These are phyloP conservation scores for Leucoagaricus sp. DNA, from an alignment of 1,284 basidiomycete genomes.

Conservation along the genomic window DNA sequence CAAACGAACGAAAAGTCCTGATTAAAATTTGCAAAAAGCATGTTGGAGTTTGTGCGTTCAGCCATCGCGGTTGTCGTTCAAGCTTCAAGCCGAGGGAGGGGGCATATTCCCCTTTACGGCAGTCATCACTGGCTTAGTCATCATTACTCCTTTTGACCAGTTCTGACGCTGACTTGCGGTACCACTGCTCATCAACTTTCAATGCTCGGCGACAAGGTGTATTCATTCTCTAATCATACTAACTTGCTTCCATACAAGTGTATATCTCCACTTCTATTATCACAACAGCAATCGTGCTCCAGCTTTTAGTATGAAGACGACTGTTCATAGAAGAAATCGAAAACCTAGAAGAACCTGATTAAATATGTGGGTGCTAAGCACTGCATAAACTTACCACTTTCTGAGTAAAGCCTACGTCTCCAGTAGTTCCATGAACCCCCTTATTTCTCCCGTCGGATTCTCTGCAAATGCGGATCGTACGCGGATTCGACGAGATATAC, in stretches of 20 bases:
- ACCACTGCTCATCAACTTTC: too few relatives aligned
- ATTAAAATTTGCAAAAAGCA: constrained; percentile 88
- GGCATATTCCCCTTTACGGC: neutral
- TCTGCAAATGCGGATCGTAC: constrained; percentile 46
- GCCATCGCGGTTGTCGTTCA: constrained; percentile 6
- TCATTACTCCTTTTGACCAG: neutral
- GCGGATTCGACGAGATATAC: constrained; percentile 46
- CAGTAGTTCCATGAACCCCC: constrained; percentile 32
- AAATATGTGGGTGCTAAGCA: neutral
- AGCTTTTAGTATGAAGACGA: too few relatives aligned
- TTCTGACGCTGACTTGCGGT: neutral
- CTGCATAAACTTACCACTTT: constrained; percentile 30
- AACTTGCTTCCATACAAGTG: too few relatives aligned
- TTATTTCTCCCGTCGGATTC: constrained; percentile 45
- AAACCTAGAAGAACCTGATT: constrained; percentile 25
- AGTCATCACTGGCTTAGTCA: constrained; percentile 2
- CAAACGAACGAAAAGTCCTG: constrained; percentile 79
- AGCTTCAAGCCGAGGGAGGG: neutral
- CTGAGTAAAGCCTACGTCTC: constrained; percentile 33
- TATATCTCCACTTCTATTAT: too few relatives aligned
- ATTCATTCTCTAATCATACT: too few relatives aligned
- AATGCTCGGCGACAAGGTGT: too few relatives aligned
- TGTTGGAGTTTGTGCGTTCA: constrained; percentile 34
- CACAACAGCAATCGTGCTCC: too few relatives aligned
- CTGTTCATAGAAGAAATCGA: constrained; percentile 32